These are phyloP conservation scores for Teratosphaeriaceae sp. DNA, from an alignment of 2,329 filamentous ascomycete genomes.

Conservation along the genomic window DNA sequence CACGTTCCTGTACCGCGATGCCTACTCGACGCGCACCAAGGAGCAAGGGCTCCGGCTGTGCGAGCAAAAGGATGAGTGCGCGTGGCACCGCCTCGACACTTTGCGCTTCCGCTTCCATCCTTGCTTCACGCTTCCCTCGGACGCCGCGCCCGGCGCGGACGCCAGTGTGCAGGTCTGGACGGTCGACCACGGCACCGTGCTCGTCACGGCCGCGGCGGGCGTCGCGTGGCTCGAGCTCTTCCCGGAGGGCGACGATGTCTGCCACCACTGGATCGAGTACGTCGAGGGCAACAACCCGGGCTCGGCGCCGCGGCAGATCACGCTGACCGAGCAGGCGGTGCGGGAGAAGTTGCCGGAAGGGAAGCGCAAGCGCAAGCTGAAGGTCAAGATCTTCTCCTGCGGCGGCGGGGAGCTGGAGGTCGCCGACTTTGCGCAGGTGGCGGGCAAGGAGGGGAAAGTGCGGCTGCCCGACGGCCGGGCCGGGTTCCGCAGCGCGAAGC, in stretches of 20 bases:
- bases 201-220: conserved; percentile 73
- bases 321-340: conserved; percentile 68
- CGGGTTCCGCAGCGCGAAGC: conserved; percentile 67
- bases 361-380: conserved; percentile 63
- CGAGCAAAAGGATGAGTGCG: conserved; percentile 72
- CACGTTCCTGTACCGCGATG: conserved; percentile 72
- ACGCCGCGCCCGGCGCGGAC: conserved; percentile 58
- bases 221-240: conserved; percentile 82
- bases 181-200: conserved; percentile 67
- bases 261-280: conserved; percentile 77
- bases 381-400: conserved; percentile 67
- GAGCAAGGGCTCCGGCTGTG: conserved; percentile 69
- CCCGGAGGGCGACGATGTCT: conserved; percentile 71
- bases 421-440: conserved; percentile 64
- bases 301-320: conserved; percentile 62
- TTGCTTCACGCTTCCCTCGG: conserved; percentile 77
- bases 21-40: conserved; percentile 81
- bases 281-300: conserved; percentile 53
- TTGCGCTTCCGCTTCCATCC: conserved; percentile 87
- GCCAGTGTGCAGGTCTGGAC: conserved; percentile 80
- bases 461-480: conserved; percentile 69
- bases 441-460: conserved; percentile 63
- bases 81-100: conserved; percentile 84
- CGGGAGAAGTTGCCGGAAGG: conserved; percentile 64
- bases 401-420: conserved; percentile 68